Evolutionary conservation across 176 grass and related monocot species (phyloP).

Genomic region (Carex myosuroides): DNA sequence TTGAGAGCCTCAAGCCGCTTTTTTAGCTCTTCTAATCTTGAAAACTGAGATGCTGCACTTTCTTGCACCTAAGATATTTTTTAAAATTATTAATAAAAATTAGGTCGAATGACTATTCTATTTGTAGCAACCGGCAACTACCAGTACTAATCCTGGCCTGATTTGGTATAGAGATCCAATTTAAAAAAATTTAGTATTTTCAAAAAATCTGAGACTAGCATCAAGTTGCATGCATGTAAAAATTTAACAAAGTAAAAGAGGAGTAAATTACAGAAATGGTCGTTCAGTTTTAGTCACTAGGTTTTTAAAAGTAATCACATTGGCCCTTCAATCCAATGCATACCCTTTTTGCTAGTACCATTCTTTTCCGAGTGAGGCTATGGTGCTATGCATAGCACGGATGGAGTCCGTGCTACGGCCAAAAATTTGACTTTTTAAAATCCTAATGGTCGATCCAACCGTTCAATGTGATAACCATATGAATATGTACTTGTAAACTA

Average conservation of each 20-base stretch:
- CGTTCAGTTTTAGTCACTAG: not conserved
- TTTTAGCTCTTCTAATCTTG: slow-evolving; percentile 84
- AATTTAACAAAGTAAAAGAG: not conserved
- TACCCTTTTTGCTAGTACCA: not conserved
- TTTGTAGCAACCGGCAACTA: not conserved
- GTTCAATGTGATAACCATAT: no score
- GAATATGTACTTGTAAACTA: no score
- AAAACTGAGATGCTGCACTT: slow-evolving; percentile 62
- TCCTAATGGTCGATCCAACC: no score
- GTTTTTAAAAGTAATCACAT: not conserved
- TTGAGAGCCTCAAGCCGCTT: slow-evolving; percentile 72
- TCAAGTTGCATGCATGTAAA: not conserved
- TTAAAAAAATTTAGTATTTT: not conserved
- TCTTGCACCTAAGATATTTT: slow-evolving; percentile 64
- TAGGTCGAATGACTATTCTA: not conserved
- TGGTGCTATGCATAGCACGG: no score
- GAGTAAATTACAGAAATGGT: not conserved
- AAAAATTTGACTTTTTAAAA: no score
- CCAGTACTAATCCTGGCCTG: not conserved
- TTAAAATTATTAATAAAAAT: not conserved
- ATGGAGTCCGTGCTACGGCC: no score
- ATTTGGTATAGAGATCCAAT: slow-evolving; percentile 6
- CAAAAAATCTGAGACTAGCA: not conserved
- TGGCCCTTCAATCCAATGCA: not conserved
- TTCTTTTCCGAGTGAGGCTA: no score